Evolutionary conservation across 768 basidiomycete genomes (phyloP).

Genomic region (Cystobasidium tubakii): DNA sequence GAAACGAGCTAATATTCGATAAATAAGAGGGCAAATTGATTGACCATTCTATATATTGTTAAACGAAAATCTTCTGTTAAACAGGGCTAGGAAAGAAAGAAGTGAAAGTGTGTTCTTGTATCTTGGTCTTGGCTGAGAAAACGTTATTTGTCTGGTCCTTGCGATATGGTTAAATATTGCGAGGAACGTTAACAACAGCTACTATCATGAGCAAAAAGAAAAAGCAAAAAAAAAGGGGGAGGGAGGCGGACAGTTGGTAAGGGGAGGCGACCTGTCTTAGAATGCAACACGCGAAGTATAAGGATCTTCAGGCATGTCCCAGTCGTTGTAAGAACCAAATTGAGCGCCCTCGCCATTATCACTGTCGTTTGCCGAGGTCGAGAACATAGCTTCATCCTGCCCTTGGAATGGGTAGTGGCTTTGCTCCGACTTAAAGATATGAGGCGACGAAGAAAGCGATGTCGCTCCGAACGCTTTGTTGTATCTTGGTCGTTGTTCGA

Average conservation of each 20-base stretch:
- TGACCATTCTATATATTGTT: too few species aligned
- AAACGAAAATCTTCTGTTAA: background rate
- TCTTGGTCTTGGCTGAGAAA: too few species aligned
- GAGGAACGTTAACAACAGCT: too few species aligned
- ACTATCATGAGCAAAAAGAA: background rate
- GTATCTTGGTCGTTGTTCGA: slow-evolving; percentile 22
- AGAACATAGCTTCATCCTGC: background rate
- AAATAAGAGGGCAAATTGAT: too few species aligned
- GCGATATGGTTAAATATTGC: too few species aligned
- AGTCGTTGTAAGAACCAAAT: background rate
- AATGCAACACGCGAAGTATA: background rate
- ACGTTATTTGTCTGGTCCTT: too few species aligned
- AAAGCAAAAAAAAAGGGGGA: background rate
- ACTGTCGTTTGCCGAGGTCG: background rate
- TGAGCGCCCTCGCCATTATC: background rate
- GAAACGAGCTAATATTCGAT: too few species aligned
- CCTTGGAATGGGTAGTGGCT: background rate
- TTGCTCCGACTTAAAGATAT: background rate
- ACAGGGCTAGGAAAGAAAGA: too few species aligned
- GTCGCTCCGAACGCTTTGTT: background rate
- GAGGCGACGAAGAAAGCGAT: background rate
- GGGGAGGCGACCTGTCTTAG: too few species aligned
- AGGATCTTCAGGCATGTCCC: slow-evolving; percentile 2
- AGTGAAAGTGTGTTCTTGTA: too few species aligned
- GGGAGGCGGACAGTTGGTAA: too few species aligned